These are phyloP conservation scores for Jaapia argillacea DNA, from an alignment of 768 basidiomycete species.

Conservation along the genomic window DNA sequence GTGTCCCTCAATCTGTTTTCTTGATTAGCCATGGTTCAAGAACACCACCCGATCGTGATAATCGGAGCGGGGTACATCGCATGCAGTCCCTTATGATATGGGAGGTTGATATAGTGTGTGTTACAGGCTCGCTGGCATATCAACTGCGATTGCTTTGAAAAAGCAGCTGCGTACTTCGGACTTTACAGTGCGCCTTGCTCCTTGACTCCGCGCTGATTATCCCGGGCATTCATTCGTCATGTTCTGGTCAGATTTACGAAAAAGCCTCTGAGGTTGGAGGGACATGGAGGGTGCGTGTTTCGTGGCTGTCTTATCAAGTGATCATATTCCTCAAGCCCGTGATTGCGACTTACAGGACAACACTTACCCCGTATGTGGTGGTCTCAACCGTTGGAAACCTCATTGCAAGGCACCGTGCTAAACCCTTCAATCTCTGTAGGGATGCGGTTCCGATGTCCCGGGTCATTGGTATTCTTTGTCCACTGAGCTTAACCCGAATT, in stretches of 20 bases:
- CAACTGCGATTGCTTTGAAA: conserved; percentile 37
- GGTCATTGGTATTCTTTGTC: conserved; percentile 48
- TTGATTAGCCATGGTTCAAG: too few relatives aligned
- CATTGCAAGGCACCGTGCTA: background rate
- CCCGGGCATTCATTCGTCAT: background rate
- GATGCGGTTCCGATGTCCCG: conserved; percentile 47
- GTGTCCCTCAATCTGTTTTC: too few relatives aligned
- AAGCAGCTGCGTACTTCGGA: conserved; percentile 31
- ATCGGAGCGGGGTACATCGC: too few relatives aligned
- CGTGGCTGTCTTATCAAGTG: conserved; percentile 17
- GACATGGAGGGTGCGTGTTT: conserved; percentile 44
- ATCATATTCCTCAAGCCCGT: background rate
- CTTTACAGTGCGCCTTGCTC: conserved; percentile 27
- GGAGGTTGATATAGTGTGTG: background rate
- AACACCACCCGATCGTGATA: too few relatives aligned
- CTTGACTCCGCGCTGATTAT: background rate
- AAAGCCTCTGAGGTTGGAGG: conserved; percentile 37
- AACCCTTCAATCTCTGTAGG: conserved; percentile 10
- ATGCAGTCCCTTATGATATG: too few relatives aligned
- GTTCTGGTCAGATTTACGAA: conserved; percentile 35
- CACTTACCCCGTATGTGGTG: conserved; percentile 42
- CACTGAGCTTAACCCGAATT: conserved; percentile 41
- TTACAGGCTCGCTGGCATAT: conserved; percentile 34
- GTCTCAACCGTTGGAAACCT: too few relatives aligned
- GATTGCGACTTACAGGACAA: conserved; percentile 45